Base-by-base conservation (phyloP, 2,329 filamentous ascomycete species). In the Aspergillus viridinutans region DNA sequence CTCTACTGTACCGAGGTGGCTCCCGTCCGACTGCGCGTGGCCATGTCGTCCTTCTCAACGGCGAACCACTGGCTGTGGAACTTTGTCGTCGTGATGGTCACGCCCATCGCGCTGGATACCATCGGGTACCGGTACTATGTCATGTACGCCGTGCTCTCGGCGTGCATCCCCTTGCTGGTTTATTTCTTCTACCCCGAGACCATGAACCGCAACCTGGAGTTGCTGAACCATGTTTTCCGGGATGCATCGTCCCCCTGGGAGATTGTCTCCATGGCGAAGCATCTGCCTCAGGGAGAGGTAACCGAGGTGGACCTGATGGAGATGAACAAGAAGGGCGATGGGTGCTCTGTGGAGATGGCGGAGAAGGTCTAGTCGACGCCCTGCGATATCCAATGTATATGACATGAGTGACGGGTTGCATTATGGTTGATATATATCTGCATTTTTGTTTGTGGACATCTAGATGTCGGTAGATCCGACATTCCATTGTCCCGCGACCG, bases 71-170 rank as follows among this genome's bases (percentile, higher is more conserved):
- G 82, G 82, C 67, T 80, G 7, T 80, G 79, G 69, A 84, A 84
- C 69, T 86, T 86, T 69, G 74, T 86, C 61, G 82, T 87, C 29
- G 85, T 87, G 48, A 84, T 85, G 80, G 80, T 87, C 48, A 85
- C 84, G 0, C 85, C 85, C 0, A 78, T 82, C 3, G 81, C 83
- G 4, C 81, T 87, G 58, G 71, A 75, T 3, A 80, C 77, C 40
- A 83, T 84, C 58, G 72, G 74, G 0, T 83, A 80, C 64, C 69
- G 75, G 53, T 83, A 81, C 3, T 84, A 83, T 63, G 78, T 81
- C 54, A 78, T 81, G 58, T 81, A 82, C 64, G 78, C 79, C 8
- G 73, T 76, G 58, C 81, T 82, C 62, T 73, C 62, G 2, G 61
- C 54, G 2, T 59, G 52, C 38, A 65, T 83, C 20, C 81, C 81